Base-by-base conservation (phyloP, 23 red algal species). In the Agarophyton chilense region DNA sequence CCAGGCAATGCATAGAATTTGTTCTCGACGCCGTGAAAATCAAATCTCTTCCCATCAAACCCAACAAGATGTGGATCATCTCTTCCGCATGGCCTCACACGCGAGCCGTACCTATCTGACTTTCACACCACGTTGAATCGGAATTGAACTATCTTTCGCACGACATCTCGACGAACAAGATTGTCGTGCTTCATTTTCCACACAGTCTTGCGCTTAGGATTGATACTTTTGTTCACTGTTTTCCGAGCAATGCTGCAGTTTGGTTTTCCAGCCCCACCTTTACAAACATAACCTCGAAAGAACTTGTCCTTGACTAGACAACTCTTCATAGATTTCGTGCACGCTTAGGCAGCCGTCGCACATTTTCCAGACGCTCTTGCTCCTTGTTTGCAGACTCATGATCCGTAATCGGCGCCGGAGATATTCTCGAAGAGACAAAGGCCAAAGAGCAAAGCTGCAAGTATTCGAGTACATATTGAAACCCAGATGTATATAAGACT, bases 61-160 rank as follows among this genome's bases (percentile, higher is more conserved):
- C 77, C 77, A 58, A 50, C 50, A 0, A 80, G 35, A 61, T 80
- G 77, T 58, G 77, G 77, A 80, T 80, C 77, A 52, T 50, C 77
- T 25, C 50, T 36, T 61, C 77, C 77, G 21, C 77, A 47, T 12
- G 77, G 77, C 46, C 26, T 49, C n/a, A 74, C 68, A 18, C 68
- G 47, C 4, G 68, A 28, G 7, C 43, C 68, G n/a, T 19, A 46
- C 0, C 40, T 25, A 43, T 74, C 43, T 40, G 40, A 43, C 41
- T 49, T 46, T n/a, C 68, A 74, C 40, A 74, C 68, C 2, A 74
- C 68, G 17, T 29, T 74, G 21, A 38, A 74, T 18, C 43, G 38
- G 68, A 46, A 49, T 10, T 33, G 32, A 47, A 74, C 21, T 7
- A 29, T 39, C 4, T 21, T 46, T 47, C 41, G 7, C 21, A 18